Evolutionary conservation across 1,139 yeast species (phyloP), one percentile per base, ranked within the genome.

Genomic region (Geotrichum carabidarum): DNA sequence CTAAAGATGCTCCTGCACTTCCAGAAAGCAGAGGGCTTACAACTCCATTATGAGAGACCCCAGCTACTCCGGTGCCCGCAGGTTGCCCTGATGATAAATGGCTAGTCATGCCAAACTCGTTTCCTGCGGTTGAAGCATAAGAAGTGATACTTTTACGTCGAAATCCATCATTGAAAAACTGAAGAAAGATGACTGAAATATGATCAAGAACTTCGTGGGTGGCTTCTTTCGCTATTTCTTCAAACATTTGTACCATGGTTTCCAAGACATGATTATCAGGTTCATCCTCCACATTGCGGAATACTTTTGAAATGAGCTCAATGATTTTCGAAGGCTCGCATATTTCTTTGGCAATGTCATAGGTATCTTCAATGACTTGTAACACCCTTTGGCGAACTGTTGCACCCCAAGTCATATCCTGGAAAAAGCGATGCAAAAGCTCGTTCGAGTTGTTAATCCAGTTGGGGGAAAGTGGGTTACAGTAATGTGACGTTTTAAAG

Each of bases 391-490:
- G 57, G 45, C 82, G 74, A 2, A 78, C 71, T 1, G 69, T 68
- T 0, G 71, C 56, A 2, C 70, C 64, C 60, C 70, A 66, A 2
- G 63, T 58, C 7, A 59, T 60, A 32, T 69, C 71, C 42, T 67
- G 68, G 63, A 74, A 83, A 62, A 82, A 83, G 31, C 72, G 70
- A 30, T 73, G 71, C 22, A 83, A 66, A 2, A 83, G 58, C n/a
- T 68, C 70, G 18, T 68, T 66, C 45, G 80, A 71, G 61, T 80
- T 79, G 1, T 72, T 74, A 45, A 70, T 69, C 86, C 90, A 84
- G 18, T 74, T 68, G 0, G 78, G 74, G 43, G 77, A 71, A 14
- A 82, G 64, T 7, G 82, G 77, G 1, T 82, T 74, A 62, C 90
- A 83, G 31, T 77, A 62, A 52, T 76, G 75, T 53, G 78, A 80